Conservation (phyloP, 306 rosid genomes). For the Prunus salicina region DNA sequence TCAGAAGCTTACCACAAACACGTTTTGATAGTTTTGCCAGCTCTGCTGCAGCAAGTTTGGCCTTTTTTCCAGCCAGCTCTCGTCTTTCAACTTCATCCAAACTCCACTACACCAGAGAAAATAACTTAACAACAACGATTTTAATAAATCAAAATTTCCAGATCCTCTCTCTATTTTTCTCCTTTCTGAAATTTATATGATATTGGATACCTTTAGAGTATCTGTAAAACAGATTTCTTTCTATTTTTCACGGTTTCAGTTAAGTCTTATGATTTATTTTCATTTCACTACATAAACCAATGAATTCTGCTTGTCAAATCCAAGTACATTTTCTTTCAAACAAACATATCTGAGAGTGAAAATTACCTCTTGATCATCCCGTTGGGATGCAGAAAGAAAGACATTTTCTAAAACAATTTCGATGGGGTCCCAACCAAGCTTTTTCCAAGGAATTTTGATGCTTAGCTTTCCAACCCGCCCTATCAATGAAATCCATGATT, state of each 20-base stretch:
- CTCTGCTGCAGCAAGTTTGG: slow-evolving; percentile 97
- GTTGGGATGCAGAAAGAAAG: slow-evolving; percentile 74
- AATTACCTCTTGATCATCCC: slow-evolving; percentile 84
- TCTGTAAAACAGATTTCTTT: neutral
- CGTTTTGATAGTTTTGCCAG: slow-evolving; percentile 76
- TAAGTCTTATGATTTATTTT: neutral
- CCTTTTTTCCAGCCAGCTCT: slow-evolving; percentile 89
- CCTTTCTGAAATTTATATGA: neutral
- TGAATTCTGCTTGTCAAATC: neutral
- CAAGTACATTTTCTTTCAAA: neutral
- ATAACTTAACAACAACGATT: slow-evolving; percentile 17
- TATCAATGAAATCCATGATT: slow-evolving; percentile 15
- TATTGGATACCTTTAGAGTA: neutral
- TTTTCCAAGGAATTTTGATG: slow-evolving; percentile 97
- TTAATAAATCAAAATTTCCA: neutral
- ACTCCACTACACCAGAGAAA: slow-evolving; percentile 68
- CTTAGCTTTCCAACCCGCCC: slow-evolving; percentile 94
- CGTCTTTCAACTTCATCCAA: slow-evolving; percentile 75
- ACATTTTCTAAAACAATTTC: slow-evolving; percentile 76
- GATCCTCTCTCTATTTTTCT: neutral
- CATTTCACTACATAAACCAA: neutral
- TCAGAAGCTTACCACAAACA: slow-evolving; percentile 65
- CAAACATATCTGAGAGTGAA: slow-evolving; percentile 5
- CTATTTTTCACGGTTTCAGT: slow-evolving; percentile 4
- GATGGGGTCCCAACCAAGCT: slow-evolving; percentile 91